Evolutionary conservation across 192 early-diverging fungal species (phyloP).

Genomic region (Umbelopsis ramanniana): DNA sequence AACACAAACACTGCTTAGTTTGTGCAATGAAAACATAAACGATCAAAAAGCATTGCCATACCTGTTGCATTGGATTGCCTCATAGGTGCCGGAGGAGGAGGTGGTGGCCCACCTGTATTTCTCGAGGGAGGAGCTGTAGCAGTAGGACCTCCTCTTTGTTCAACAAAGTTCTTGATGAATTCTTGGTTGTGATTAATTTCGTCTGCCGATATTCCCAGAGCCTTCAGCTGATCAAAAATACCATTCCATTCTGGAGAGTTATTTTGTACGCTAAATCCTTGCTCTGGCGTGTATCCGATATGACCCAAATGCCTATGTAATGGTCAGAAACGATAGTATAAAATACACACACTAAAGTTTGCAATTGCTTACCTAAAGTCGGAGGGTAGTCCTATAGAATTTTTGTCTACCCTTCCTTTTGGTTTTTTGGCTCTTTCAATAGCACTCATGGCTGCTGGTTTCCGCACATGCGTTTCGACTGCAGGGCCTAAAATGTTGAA

Average conservation of each 20-base stretch:
- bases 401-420: constrained; percentile 59
- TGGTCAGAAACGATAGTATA: neutral
- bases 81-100: constrained; percentile 36
- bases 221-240: constrained; percentile 68
- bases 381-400: constrained; percentile 56
- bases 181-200: constrained; percentile 67
- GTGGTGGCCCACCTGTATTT: constrained; percentile 6
- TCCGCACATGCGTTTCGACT: neutral
- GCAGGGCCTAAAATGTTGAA: neutral
- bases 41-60: neutral
- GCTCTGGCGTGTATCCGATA: constrained; percentile 61
- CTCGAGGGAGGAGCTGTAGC: constrained; percentile 25
- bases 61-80: constrained; percentile 26
- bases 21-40: neutral
- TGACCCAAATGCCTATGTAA: constrained; percentile 57
- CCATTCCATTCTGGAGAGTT: constrained; percentile 69
- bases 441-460: constrained; percentile 10
- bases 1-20: neutral
- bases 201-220: constrained; percentile 64
- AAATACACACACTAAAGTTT: neutral
- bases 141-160: constrained; percentile 49
- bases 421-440: constrained; percentile 29
- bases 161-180: constrained; percentile 70
- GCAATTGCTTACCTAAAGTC: constrained; percentile 39
- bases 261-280: constrained; percentile 66